phyloP scores from a whole-genome alignment of 192 early-diverging fungal species.

The Mortierella hygrophila region DNA sequence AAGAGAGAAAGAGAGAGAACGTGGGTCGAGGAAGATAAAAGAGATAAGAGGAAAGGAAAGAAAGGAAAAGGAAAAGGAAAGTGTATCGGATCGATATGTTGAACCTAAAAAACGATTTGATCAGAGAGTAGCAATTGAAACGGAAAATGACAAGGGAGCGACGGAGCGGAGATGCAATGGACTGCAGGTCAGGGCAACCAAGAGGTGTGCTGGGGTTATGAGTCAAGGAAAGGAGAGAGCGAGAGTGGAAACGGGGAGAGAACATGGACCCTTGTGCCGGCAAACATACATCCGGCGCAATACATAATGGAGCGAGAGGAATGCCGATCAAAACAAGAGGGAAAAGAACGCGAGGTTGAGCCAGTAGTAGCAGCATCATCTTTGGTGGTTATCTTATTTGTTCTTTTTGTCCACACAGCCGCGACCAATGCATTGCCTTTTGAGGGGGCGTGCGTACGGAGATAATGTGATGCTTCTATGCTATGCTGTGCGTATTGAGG shows the following conservation, averaged over 20 bases:
- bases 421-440: background rate
- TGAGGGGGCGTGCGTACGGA: background rate
- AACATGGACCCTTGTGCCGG: background rate
- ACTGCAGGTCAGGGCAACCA: background rate
- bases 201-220: background rate
- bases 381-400: background rate
- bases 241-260: background rate
- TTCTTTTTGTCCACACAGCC: background rate
- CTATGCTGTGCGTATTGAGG: background rate
- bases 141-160: background rate
- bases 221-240: background rate
- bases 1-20: background rate
- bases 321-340: background rate
- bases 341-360: background rate
- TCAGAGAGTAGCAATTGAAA: background rate
- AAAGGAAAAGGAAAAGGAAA: background rate
- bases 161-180: slow-evolving; percentile 11
- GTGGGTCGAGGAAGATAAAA: background rate
- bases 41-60: background rate
- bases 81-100: background rate
- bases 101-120: background rate
- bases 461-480: background rate
- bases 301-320: background rate
- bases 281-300: too few species aligned
- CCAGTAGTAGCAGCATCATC: background rate